Conservation (phyloP, 257 asterid species). For the Anisodus acutangulus region DNA sequence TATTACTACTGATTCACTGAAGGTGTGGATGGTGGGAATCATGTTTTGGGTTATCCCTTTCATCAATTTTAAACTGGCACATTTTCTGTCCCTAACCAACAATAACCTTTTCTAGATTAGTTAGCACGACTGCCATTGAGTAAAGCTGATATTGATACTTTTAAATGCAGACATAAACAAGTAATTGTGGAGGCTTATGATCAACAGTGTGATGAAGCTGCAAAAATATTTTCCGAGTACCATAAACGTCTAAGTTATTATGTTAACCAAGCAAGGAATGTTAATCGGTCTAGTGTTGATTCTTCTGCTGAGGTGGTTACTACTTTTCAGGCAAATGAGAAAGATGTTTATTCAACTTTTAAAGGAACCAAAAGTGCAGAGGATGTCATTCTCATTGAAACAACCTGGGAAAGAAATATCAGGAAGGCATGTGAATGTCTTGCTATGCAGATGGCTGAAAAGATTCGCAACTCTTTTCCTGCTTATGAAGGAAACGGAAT, state of each 20-base stretch:
- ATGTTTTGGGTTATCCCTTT: conserved; percentile 11
- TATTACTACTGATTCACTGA: background rate
- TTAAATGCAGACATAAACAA: conserved; percentile 81
- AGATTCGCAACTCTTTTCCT: conserved; percentile 78
- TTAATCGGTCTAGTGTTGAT: conserved; percentile 64
- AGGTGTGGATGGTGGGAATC: conserved; percentile 15
- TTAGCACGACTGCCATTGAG: background rate
- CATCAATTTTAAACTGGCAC: background rate
- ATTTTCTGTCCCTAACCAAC: conserved; percentile 25
- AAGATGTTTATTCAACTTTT: conserved; percentile 46
- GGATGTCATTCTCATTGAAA: conserved; percentile 84
- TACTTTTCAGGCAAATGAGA: conserved; percentile 70
- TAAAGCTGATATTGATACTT: conserved; percentile 31
- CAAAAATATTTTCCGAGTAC: conserved; percentile 90
- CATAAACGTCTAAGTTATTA: conserved; percentile 81
- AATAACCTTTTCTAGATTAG: background rate
- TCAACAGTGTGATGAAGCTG: conserved; percentile 97
- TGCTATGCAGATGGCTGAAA: conserved; percentile 71
- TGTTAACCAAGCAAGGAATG: conserved; percentile 85
- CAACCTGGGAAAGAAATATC: conserved; percentile 80
- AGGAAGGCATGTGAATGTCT: conserved; percentile 90
- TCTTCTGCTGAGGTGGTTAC: conserved; percentile 71
- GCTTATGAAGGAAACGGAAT: conserved; percentile 93
- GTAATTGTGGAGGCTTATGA: conserved; percentile 94
- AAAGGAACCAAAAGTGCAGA: conserved; percentile 70